Evolutionary conservation across 257 asterid species (phyloP).

Genomic region (Handroanthus guayacan): DNA sequence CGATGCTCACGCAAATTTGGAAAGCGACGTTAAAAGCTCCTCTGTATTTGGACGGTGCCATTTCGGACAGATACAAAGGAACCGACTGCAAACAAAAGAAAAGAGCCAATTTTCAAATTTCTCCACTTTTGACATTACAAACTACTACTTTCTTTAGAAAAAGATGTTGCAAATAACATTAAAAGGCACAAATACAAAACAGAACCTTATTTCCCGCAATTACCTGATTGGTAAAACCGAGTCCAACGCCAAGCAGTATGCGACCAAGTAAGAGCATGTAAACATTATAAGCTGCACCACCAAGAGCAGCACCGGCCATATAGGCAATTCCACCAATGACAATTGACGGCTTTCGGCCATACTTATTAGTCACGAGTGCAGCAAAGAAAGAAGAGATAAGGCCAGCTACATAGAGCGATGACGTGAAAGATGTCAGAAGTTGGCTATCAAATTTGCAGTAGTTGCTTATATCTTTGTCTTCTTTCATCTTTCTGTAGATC

Average conservation of each 20-base stretch:
- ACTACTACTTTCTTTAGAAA: not conserved
- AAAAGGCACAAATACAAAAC: too few species aligned
- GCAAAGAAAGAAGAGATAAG: slow-evolving; percentile 62
- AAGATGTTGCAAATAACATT: not conserved
- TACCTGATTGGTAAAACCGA: slow-evolving; percentile 58
- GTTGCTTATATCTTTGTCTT: slow-evolving; percentile 46
- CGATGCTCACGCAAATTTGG: slow-evolving; percentile 61
- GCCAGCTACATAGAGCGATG: slow-evolving; percentile 66
- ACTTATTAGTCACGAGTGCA: slow-evolving; percentile 48
- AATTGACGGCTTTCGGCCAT: slow-evolving; percentile 61
- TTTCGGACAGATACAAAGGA: slow-evolving; percentile 69
- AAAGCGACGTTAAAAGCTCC: slow-evolving; percentile 70
- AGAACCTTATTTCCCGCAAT: not conserved
- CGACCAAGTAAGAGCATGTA: slow-evolving; percentile 50
- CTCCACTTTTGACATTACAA: too few species aligned
- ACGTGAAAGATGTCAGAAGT: slow-evolving; percentile 55
- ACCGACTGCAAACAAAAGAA: slow-evolving; percentile 51
- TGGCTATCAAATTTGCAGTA: slow-evolving; percentile 69
- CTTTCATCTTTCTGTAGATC: slow-evolving; percentile 48
- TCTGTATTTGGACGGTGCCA: slow-evolving; percentile 72
- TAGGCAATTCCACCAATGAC: slow-evolving; percentile 57
- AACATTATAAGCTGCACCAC: slow-evolving; percentile 41
- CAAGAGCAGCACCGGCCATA: slow-evolving; percentile 51
- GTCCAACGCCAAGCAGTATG: slow-evolving; percentile 45
- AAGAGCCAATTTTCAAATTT: too few species aligned